Percentiles rank a stretch among this genome's conserved stretches.
These are phyloP conservation scores for Fomitopsis pinicola DNA, from an alignment of 1,284 basidiomycete genomes.

Conservation along the genomic window DNA sequence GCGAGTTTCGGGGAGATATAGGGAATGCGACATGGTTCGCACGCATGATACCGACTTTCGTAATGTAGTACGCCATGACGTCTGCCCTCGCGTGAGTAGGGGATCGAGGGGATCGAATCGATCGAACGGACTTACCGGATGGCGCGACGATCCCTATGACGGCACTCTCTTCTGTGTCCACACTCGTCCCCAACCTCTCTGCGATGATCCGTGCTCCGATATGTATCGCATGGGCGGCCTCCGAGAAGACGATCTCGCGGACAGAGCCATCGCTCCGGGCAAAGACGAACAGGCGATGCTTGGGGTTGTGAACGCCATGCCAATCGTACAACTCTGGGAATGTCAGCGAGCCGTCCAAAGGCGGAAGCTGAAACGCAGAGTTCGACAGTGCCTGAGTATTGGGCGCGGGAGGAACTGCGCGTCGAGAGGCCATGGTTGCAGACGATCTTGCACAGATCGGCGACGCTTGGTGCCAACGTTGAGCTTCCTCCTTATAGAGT, in stretches of 20 bases:
- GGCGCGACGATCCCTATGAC: background rate
- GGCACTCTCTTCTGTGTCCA: background rate
- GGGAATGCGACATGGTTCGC: slow-evolving; percentile 27
- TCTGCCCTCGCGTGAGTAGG: slow-evolving; percentile 16
- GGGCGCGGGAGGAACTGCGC: background rate
- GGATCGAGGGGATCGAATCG: no score
- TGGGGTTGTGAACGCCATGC: slow-evolving; percentile 27
- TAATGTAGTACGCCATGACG: slow-evolving; percentile 25
- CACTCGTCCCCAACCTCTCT: background rate
- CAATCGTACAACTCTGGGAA: slow-evolving; percentile 33
- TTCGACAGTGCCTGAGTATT: slow-evolving; percentile 4
- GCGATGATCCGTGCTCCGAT: background rate
- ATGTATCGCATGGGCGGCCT: slow-evolving; percentile 17
- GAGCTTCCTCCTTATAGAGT: no score
- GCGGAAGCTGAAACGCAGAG: slow-evolving; percentile 27
- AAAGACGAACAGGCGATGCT: slow-evolving; percentile 32
- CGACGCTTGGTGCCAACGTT: no score
- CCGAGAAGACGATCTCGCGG: slow-evolving; percentile 21
- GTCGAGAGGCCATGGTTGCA: no score
- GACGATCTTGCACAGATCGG: no score
- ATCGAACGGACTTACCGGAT: background rate
- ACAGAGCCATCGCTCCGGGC: slow-evolving; percentile 16
- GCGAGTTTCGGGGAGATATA: slow-evolving; percentile 35
- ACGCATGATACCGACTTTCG: slow-evolving; percentile 21
- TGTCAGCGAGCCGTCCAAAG: slow-evolving; percentile 31